Evolutionary conservation across 2,329 filamentous ascomycete species (phyloP), one percentile per base, ranked within the genome.

Genomic region (Neonectria magnoliae): DNA sequence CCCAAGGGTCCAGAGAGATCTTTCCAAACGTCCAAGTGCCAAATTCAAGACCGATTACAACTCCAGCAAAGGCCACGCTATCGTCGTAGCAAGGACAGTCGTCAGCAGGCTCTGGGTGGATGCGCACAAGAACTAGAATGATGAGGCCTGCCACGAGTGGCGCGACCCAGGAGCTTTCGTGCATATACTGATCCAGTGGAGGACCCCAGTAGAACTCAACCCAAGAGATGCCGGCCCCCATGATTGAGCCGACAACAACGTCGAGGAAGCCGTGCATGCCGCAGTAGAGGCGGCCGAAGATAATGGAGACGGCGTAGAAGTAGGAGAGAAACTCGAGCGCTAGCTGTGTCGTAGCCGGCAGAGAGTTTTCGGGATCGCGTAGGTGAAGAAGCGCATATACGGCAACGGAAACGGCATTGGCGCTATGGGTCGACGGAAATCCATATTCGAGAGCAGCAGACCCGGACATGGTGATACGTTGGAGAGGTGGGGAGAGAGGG

Each of bases 221-320:
- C 29, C 86, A 76, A 25, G 85, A 85, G 68, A 91, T 87, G 56
- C 86, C 79, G 11, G 90, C 91, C 33, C 96, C 96, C 60, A 98
- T 85, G 14, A 89, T 73, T 59, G 91, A 93, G 7, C 96, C 96
- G 61, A 96, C 79, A 14, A 96, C 81, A 25, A 98, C 94, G 78
- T 99, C 96, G 47, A 96, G 84, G 80, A 98, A 97, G 11, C 96
- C 96, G 80, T 99, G 96, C 96, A 99, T 99, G 66, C 96, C 96
- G 76, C 96, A 99, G 82, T 99, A 98, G 38, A 99, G 84, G 20
- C 96, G 90, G 6, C 96, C 96, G 67, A 98, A 83, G 44, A 98
- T 87, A 75, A 99, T 98, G 27, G 95, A 98, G 13, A 88, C 81
- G 36, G 93, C 93, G 76, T 98, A 99, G 71, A 93, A 90, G 78